Evolutionary conservation across 441 rosid genomes (phyloP).

Genomic region (Flueggea neowawraea): DNA sequence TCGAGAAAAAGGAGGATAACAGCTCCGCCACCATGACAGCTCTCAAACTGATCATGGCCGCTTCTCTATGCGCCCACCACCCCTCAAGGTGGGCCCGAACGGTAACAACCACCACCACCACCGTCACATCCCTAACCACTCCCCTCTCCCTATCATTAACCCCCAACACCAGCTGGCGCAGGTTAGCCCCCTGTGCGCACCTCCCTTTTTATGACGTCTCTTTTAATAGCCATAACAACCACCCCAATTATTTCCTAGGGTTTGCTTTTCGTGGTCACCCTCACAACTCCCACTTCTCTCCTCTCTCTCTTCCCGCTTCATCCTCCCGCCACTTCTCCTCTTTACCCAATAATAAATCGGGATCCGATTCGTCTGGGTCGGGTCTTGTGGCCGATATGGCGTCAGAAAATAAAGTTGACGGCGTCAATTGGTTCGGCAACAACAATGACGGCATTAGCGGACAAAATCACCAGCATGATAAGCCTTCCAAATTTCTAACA

Average conservation of each 20-base stretch:
- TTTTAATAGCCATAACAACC: too few species aligned
- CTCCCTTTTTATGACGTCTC: not conserved
- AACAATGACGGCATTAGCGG: conserved; percentile 1
- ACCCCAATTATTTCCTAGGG: conserved; percentile 18
- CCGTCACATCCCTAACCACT: not conserved
- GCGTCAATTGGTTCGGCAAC: conserved; percentile 18
- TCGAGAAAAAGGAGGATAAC: too few species aligned
- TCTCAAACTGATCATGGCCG: conserved; percentile 32
- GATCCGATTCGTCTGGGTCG: conserved; percentile 35
- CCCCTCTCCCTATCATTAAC: conserved; percentile 13
- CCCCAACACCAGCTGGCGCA: conserved; percentile 30
- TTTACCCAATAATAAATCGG: conserved; percentile 15
- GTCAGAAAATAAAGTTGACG: conserved; percentile 30
- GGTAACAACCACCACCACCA: not conserved
- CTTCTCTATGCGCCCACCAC: conserved; percentile 24
- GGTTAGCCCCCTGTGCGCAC: conserved; percentile 35
- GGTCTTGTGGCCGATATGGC: conserved; percentile 45
- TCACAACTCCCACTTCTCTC: not conserved
- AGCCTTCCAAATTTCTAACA: conserved; percentile 61
- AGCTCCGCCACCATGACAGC: conserved; percentile 16
- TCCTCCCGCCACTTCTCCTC: conserved; percentile 17
- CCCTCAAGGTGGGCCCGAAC: too few species aligned
- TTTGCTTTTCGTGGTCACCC: conserved; percentile 26
- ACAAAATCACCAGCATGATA: conserved; percentile 25
- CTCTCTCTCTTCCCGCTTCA: conserved; percentile 7